phyloP scores from a whole-genome alignment of 2,329 filamentous ascomycete species.

The Cercospora sp. region DNA sequence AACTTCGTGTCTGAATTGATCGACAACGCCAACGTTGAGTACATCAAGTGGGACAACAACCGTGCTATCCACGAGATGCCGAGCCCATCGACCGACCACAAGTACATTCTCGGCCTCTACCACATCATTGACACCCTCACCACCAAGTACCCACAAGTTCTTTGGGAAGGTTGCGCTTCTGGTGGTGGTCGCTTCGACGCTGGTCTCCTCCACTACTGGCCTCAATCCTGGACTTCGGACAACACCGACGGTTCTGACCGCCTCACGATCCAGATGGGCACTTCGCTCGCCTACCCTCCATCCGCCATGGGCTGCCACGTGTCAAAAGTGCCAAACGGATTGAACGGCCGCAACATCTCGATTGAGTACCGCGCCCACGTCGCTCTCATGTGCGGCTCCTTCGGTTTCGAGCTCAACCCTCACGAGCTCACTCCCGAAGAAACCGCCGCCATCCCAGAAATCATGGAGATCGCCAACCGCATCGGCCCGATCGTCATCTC shows the following conservation, averaged over 20 bases:
- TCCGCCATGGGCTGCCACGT: conserved; percentile 67
- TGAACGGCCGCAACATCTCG: conserved; percentile 57
- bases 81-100: conserved; percentile 55
- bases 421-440: conserved; percentile 54
- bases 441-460: conserved; percentile 52
- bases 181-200: conserved; percentile 66
- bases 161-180: conserved; percentile 67
- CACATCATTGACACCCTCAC: conserved; percentile 62
- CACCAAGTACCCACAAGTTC: conserved; percentile 59
- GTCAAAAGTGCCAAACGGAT: conserved; percentile 60
- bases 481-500: conserved; percentile 61
- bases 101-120: conserved; percentile 65
- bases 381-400: conserved; percentile 68
- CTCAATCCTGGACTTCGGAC: conserved; percentile 66
- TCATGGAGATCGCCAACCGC: conserved; percentile 57
- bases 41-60: conserved; percentile 71
- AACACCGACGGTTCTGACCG: conserved; percentile 64
- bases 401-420: conserved; percentile 65
- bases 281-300: conserved; percentile 62
- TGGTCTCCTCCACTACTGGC: conserved; percentile 64
- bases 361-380: conserved; percentile 64
- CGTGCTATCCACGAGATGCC: conserved; percentile 62
- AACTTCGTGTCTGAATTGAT: conserved; percentile 56
- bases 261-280: conserved; percentile 64
- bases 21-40: conserved; percentile 55